A percentile compares a stretch with the other conserved stretches of the same genome.
Evolutionary conservation across 257 asterid species (phyloP).

Genomic region (Ocimum tenuiflorum): DNA sequence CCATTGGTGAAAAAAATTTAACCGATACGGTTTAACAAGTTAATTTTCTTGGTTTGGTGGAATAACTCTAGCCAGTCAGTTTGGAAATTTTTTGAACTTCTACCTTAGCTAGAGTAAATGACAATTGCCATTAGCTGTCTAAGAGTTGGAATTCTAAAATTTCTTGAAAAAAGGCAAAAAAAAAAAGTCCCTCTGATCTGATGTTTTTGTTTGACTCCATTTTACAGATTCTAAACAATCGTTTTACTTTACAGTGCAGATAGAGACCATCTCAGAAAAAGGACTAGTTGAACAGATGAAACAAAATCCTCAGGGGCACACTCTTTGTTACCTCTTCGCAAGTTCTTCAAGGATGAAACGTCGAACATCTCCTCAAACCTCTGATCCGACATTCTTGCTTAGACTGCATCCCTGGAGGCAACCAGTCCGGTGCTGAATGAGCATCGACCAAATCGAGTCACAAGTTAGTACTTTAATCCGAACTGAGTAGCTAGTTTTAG

Average conservation of each 20-base stretch:
- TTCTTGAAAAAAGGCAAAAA: neutral
- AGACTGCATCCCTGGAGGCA: slow-evolving; percentile 87
- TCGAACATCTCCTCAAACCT: slow-evolving; percentile 84
- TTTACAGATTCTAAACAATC: neutral
- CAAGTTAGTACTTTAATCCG: neutral
- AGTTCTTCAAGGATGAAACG: slow-evolving; percentile 44
- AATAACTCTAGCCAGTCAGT: too few species aligned
- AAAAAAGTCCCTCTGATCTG: neutral
- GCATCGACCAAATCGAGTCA: neutral
- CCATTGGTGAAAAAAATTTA: too few species aligned
- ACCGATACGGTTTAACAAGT: too few species aligned
- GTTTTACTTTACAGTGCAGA: slow-evolving; percentile 6
- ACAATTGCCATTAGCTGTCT: too few species aligned
- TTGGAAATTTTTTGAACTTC: too few species aligned
- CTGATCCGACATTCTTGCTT: slow-evolving; percentile 74
- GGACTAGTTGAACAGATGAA: neutral
- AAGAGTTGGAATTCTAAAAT: too few species aligned
- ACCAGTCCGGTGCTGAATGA: slow-evolving; percentile 77
- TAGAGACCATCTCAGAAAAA: neutral
- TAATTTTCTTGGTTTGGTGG: too few species aligned
- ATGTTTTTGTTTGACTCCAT: slow-evolving; percentile 5
- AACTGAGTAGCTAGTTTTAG: neutral
- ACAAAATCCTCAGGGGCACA: neutral
- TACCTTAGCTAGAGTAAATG: too few species aligned
- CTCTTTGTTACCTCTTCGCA: slow-evolving; percentile 37